A percentile compares a stretch with the other conserved stretches of the same genome.
phyloP scores from a whole-genome alignment of 345 rosid genomes.

The Chamaenerion angustifolium region DNA sequence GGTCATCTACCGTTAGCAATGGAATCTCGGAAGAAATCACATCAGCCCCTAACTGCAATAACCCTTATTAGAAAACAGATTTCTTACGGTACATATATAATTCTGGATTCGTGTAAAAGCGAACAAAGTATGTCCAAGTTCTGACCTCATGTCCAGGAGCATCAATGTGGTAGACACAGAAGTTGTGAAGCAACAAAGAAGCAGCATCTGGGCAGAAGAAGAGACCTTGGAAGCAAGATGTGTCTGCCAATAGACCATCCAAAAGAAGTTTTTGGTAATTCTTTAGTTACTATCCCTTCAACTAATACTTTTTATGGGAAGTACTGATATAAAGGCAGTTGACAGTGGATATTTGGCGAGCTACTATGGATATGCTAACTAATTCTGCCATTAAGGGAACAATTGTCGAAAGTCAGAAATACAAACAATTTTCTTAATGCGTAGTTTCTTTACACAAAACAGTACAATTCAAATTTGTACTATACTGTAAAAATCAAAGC shows the following conservation, averaged over 20 bases:
- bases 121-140: background rate
- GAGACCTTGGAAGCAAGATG: slow-evolving; percentile 47
- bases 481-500: no score
- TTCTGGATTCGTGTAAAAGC: no score
- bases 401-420: background rate
- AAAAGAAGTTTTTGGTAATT: background rate
- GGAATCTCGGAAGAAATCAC: slow-evolving; percentile 37
- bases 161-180: slow-evolving; percentile 57
- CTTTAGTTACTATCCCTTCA: background rate
- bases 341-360: background rate
- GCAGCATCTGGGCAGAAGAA: slow-evolving; percentile 41
- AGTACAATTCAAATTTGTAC: no score
- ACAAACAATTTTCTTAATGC: background rate
- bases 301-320: background rate
- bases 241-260: slow-evolving; percentile 16
- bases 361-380: background rate
- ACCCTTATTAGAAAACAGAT: slow-evolving; percentile 18
- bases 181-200: slow-evolving; percentile 43
- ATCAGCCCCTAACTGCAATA: slow-evolving; percentile 54
- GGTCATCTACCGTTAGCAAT: slow-evolving; percentile 40
- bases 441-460: no score
- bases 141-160: slow-evolving; percentile 66
- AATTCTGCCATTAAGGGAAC: background rate
- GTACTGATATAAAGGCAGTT: background rate
- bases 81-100: no score